These are phyloP conservation scores for Trichodelitschia bisporula DNA, from an alignment of 495 filamentous ascomycete genomes.

Conservation along the genomic window DNA sequence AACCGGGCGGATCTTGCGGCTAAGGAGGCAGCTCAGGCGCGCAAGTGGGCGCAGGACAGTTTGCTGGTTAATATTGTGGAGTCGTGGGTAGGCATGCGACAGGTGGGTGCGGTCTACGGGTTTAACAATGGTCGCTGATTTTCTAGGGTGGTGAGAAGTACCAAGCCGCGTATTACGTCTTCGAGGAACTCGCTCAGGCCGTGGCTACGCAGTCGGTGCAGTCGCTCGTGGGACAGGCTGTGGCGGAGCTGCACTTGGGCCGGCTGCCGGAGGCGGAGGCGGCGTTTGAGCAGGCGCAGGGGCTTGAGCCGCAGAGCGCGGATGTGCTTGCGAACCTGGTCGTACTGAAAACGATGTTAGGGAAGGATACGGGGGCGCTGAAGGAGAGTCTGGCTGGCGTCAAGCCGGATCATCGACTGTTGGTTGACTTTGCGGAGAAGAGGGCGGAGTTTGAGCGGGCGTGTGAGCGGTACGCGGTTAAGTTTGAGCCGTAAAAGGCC, in stretches of 20 bases:
- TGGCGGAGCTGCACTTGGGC: conserved; percentile 78
- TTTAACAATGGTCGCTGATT: too few species aligned
- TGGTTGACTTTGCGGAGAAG: conserved; percentile 14
- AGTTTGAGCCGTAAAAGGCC: conserved; percentile 17
- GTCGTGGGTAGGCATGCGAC: conserved; percentile 73
- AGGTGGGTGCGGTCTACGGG: too few species aligned
- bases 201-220: conserved; percentile 39
- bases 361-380: conserved; percentile 37
- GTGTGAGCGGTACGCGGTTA: conserved; percentile 15
- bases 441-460: conserved; percentile 16
- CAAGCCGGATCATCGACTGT: conserved; percentile 10
- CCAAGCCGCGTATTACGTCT: conserved; percentile 94
- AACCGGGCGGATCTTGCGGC: conserved; percentile 74
- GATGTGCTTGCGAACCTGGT: conserved; percentile 60
- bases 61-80: conserved; percentile 85
- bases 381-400: conserved; percentile 11
- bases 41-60: conserved; percentile 89
- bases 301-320: conserved; percentile 42
- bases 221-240: conserved; percentile 61
- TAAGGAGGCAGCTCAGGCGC: conserved; percentile 72
- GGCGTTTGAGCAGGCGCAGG: conserved; percentile 54
- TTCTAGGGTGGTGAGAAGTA: conserved; percentile 83
- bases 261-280: conserved; percentile 73
- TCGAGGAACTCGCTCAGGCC: conserved; percentile 81
- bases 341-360: conserved; percentile 50